Conservation (phyloP, 2,329 filamentous ascomycete species). For the Microdochium paspali region DNA sequence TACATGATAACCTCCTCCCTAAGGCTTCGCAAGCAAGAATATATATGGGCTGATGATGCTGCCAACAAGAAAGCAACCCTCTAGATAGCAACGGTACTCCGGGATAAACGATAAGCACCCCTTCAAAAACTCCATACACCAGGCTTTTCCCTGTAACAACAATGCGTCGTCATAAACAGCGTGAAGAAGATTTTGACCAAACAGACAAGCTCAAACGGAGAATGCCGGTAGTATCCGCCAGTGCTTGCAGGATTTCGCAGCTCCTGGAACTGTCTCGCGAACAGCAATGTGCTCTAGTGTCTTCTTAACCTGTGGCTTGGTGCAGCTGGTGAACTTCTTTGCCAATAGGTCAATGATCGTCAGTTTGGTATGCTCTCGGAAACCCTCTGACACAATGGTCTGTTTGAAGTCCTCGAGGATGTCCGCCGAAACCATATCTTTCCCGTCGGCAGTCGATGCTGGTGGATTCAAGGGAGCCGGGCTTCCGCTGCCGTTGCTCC, state of each 20-base stretch:
- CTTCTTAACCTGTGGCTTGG: slow-evolving; percentile 60
- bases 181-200: neutral
- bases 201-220: neutral
- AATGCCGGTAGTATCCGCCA: slow-evolving; percentile 12
- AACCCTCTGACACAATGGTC: slow-evolving; percentile 57
- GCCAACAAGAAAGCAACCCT: neutral
- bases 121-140: neutral
- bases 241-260: slow-evolving; percentile 52
- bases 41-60: neutral
- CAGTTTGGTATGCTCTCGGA: slow-evolving; percentile 52
- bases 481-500: neutral
- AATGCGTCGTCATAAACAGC: neutral
- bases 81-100: neutral
- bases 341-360: slow-evolving; percentile 69
- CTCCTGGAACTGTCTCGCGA: slow-evolving; percentile 29
- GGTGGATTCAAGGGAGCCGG: neutral
- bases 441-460: slow-evolving; percentile 7
- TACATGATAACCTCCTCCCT: too few species aligned
- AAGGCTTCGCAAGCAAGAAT: too few species aligned
- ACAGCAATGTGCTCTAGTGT: slow-evolving; percentile 59
- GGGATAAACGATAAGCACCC: neutral
- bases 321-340: slow-evolving; percentile 61
- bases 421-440: slow-evolving; percentile 44
- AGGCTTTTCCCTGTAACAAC: neutral
- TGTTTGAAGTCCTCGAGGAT: slow-evolving; percentile 57